phyloP scores from a whole-genome alignment of 805 yeast genomes.

The Grigorovia transvaalensis region DNA sequence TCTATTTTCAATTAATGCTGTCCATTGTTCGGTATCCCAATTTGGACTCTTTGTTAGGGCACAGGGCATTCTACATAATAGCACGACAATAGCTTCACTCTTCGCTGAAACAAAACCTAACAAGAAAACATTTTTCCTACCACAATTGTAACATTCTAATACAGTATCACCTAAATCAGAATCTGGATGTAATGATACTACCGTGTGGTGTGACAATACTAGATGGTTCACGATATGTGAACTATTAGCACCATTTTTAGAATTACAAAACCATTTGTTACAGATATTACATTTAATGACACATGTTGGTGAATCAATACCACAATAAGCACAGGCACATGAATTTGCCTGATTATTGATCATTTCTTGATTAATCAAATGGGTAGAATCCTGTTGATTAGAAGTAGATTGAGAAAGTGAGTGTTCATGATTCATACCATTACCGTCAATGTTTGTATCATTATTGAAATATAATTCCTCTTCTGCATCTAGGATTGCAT shows the following conservation, averaged over 20 bases:
- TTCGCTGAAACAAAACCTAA: slow-evolving; percentile 85
- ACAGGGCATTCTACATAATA: slow-evolving; percentile 82
- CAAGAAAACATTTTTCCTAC: slow-evolving; percentile 65
- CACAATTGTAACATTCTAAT: slow-evolving; percentile 86
- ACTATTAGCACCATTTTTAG: slow-evolving; percentile 44
- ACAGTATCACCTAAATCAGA: slow-evolving; percentile 80
- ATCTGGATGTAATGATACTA: slow-evolving; percentile 64
- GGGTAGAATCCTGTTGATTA: neutral
- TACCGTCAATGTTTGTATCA: neutral
- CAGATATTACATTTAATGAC: slow-evolving; percentile 72
- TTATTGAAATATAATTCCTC: neutral
- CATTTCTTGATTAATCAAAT: neutral
- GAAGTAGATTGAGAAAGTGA: neutral
- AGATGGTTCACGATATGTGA: slow-evolving; percentile 83
- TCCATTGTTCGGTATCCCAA: slow-evolving; percentile 89
- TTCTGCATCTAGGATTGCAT: slow-evolving; percentile 2
- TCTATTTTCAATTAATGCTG: slow-evolving; percentile 70
- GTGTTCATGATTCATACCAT: neutral
- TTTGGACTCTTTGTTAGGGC: slow-evolving; percentile 62
- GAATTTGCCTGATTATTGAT: neutral
- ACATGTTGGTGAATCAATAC: slow-evolving; percentile 49
- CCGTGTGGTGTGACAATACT: slow-evolving; percentile 68
- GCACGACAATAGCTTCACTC: slow-evolving; percentile 74
- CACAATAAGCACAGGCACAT: slow-evolving; percentile 53
- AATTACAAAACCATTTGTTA: slow-evolving; percentile 83